Evolutionary conservation across 1,284 basidiomycete species (phyloP), one percentile per base, ranked within the genome.

Genomic region (Somion occarium): DNA sequence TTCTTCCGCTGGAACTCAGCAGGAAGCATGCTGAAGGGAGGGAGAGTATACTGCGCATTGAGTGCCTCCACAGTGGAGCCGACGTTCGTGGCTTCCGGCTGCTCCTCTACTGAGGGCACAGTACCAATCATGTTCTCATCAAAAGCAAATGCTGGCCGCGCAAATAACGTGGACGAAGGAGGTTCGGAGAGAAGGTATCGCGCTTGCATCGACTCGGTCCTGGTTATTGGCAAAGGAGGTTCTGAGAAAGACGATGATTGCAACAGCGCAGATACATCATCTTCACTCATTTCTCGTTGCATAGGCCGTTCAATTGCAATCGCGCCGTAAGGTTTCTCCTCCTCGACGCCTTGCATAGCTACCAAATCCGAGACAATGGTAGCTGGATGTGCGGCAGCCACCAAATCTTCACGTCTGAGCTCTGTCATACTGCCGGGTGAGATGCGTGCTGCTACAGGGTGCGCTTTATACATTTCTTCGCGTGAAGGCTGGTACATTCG

Each of bases 21-120:
- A 18, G 86, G 84, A n/a, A 89, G 70, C 3, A 69, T 60, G 56
- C 78, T 82, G 42, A 85, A 68, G 9, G 80, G 75, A 15, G 88
- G 87, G 2, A 88, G 68, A 3, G 75, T 73, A 59, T 87, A 88
- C 0, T 71, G 60, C 13, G 73, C 72, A 44, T 74, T 69, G 53
- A 74, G 72, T 44, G 64, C 52, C 68, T 24, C 53, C 5, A 25
- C 24, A 15, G 7, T 15, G 7, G 30, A 34, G 30, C 7, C 7
- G 5, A 43, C 53, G 22, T 44, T 26, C 22, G 53, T 53, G 0
- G 43, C 50, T 43, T 48, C 63, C 41, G 26, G 54, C 26, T 54
- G 51, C 52, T 64, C 67, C 48, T 44, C 55, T 18, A 66, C 65
- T 44, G 42, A 23, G 18, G 7, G 13, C 5, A 15, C 19, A 3